Percentiles rank a stretch among this genome's conserved stretches.
Evolutionary conservation across 495 filamentous ascomycete species (phyloP).

Genomic region (Penicillium robsamsonii): DNA sequence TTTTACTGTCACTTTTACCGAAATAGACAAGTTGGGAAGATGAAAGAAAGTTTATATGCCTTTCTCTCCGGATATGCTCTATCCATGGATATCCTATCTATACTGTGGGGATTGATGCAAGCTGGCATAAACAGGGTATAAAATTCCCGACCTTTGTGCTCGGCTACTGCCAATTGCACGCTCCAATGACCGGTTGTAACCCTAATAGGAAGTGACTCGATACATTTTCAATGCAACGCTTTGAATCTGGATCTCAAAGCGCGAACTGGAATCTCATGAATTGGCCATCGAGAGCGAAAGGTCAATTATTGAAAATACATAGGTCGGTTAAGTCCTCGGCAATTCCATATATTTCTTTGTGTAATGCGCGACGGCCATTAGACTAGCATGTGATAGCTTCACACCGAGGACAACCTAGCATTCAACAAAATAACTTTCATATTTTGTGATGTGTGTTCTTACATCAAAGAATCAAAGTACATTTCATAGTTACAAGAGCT

Average conservation of each 20-base stretch:
- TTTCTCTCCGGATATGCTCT: neutral
- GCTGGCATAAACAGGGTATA: neutral
- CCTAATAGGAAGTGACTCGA: neutral
- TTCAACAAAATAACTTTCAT: neutral
- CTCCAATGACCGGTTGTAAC: neutral
- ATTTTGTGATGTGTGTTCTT: neutral
- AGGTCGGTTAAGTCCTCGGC: neutral
- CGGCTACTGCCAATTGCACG: neutral
- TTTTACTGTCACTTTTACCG: neutral
- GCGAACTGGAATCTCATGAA: neutral
- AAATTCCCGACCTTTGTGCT: neutral
- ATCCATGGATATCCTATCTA: neutral
- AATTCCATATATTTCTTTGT: neutral
- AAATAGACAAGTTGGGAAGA: neutral
- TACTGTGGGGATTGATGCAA: neutral
- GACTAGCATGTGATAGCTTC: constrained; percentile 8
- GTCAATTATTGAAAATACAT: neutral
- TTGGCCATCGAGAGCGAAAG: neutral
- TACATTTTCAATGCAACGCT: neutral
- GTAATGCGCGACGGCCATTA: neutral
- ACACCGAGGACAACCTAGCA: neutral
- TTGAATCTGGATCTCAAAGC: neutral
- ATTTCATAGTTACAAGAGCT: too few species aligned
- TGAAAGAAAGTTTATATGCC: neutral
- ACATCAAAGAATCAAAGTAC: neutral